phyloP scores from a whole-genome alignment of 2,329 filamentous ascomycete genomes.

The Verticillium zaregamsianum region DNA sequence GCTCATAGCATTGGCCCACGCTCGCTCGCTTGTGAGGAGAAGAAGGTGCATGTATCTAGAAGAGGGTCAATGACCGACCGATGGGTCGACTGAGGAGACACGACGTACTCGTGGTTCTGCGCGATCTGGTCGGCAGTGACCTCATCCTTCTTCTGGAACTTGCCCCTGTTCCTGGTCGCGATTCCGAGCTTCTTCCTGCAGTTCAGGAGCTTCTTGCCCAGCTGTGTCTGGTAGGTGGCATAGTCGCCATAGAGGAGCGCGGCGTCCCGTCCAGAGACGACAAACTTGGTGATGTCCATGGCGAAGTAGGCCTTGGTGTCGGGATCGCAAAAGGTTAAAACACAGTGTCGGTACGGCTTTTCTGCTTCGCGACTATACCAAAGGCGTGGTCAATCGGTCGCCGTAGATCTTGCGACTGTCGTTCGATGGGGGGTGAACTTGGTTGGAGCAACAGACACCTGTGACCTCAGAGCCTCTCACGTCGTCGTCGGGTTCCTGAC shows the following conservation, averaged over 20 bases:
- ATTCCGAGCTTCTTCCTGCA: slow-evolving; percentile 81
- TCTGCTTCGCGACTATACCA: neutral
- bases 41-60: slow-evolving; percentile 71
- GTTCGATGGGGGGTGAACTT: neutral
- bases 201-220: slow-evolving; percentile 77
- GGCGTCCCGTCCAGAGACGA: slow-evolving; percentile 75
- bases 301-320: slow-evolving; percentile 2
- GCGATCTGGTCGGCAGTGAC: slow-evolving; percentile 73
- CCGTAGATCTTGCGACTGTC: neutral
- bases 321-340: neutral
- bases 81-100: neutral
- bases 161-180: slow-evolving; percentile 79
- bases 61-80: slow-evolving; percentile 4
- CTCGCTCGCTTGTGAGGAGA: slow-evolving; percentile 81
- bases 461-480: neutral
- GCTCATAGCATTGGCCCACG: slow-evolving; percentile 94
- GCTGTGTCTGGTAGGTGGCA: slow-evolving; percentile 73
- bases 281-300: slow-evolving; percentile 89
- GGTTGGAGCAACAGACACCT: neutral
- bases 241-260: slow-evolving; percentile 88
- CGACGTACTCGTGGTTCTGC: slow-evolving; percentile 65
- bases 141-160: slow-evolving; percentile 68
- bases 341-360: neutral
- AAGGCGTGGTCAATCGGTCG: neutral
- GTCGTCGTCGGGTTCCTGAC: neutral